Conservation (phyloP, 164 flowering plant species). For the Liriodendron chinense region DNA sequence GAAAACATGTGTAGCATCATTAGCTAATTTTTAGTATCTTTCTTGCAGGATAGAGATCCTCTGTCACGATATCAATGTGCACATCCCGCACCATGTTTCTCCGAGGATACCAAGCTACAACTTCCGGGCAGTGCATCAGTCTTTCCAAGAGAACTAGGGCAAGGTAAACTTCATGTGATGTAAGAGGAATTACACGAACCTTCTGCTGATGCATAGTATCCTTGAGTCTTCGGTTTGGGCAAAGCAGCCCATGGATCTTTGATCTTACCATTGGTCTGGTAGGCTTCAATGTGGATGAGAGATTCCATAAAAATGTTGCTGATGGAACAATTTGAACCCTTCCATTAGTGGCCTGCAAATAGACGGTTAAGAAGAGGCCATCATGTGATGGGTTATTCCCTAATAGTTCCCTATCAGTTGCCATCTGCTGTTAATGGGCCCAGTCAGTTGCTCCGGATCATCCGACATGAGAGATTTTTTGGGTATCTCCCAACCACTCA, state of each 20-base stretch:
- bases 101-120: constrained; percentile 91
- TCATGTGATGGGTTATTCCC: too few relatives aligned
- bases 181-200: too few relatives aligned
- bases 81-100: constrained; percentile 85
- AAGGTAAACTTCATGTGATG: constrained; percentile 39
- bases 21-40: not conserved
- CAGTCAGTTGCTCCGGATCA: too few relatives aligned
- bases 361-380: too few relatives aligned
- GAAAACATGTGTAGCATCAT: too few relatives aligned
- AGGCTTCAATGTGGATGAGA: not conserved
- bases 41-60: constrained; percentile 37
- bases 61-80: constrained; percentile 86
- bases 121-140: constrained; percentile 66
- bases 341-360: not conserved
- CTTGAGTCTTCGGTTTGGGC: too few relatives aligned
- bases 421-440: too few relatives aligned
- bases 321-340: not conserved
- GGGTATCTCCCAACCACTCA: too few relatives aligned
- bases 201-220: too few relatives aligned
- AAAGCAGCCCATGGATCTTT: too few relatives aligned
- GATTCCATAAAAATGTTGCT: not conserved
- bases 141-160: constrained; percentile 80
- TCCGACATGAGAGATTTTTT: too few relatives aligned
- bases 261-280: not conserved
- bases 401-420: too few relatives aligned